Conservation (phyloP, 2,329 filamentous ascomycete species). For the Clathrospora elynae region DNA sequence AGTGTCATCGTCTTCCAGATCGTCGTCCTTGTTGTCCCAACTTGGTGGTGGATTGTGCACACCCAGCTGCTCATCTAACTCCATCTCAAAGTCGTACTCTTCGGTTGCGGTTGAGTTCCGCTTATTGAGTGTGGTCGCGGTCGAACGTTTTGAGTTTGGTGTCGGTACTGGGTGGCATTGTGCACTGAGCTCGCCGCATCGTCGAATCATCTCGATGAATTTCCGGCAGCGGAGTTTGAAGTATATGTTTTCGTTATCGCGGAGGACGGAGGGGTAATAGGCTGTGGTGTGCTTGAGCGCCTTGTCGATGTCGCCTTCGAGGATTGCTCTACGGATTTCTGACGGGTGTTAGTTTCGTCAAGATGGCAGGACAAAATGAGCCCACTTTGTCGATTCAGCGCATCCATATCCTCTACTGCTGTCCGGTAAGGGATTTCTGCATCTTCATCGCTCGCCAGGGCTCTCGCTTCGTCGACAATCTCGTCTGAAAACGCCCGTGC, state of each 20-base stretch:
- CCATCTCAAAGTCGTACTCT: slow-evolving; percentile 63
- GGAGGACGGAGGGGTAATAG: slow-evolving; percentile 80
- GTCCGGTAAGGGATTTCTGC: slow-evolving; percentile 61
- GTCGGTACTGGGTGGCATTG: slow-evolving; percentile 30
- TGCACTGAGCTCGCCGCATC: slow-evolving; percentile 51
- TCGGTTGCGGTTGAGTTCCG: slow-evolving; percentile 49
- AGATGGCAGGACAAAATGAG: not conserved
- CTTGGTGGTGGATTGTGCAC: slow-evolving; percentile 37
- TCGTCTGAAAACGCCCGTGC: slow-evolving; percentile 86
- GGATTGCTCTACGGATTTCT: slow-evolving; percentile 85
- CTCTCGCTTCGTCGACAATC: slow-evolving; percentile 72
- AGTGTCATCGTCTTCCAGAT: slow-evolving; percentile 45
- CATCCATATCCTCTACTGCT: slow-evolving; percentile 81
- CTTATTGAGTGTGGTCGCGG: slow-evolving; percentile 34
- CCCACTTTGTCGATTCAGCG: slow-evolving; percentile 82
- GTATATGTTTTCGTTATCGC: slow-evolving; percentile 79
- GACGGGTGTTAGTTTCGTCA: slow-evolving; percentile 13
- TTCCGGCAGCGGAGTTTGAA: slow-evolving; percentile 88
- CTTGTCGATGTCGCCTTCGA: slow-evolving; percentile 89
- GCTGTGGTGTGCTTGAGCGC: slow-evolving; percentile 80
- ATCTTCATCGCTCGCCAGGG: slow-evolving; percentile 65
- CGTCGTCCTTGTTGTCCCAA: slow-evolving; percentile 42
- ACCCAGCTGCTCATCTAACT: slow-evolving; percentile 59
- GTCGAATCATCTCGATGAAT: slow-evolving; percentile 82
- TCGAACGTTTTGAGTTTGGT: slow-evolving; percentile 38